Evolutionary conservation across 2,329 filamentous ascomycete species (phyloP), one percentile per base, ranked within the genome.

Genomic region (Chaetomiaceae sp.): DNA sequence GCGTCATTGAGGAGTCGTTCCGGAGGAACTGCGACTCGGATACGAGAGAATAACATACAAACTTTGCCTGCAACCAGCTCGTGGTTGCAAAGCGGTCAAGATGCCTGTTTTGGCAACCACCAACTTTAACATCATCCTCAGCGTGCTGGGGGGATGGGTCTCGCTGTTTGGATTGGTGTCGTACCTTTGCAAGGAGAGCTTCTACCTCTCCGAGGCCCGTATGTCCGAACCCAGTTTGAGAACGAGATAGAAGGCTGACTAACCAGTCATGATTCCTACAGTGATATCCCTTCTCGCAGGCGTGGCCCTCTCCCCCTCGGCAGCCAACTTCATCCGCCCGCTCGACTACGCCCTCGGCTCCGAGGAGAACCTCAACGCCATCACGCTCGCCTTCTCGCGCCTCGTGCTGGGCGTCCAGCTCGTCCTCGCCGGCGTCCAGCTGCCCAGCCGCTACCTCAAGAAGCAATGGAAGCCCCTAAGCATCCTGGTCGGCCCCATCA

Each of bases 131-230:
- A 87, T 94, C 59, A 81, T 91, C 51, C 84, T 89, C 66, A 85
- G 88, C 49, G 81, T 89, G 7, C 71, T 95, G 12, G 91, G 91
- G 14, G 91, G 89, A 1, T 96, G 95, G 72, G 84, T 96, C 57
- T 90, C 89, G 0, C 62, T 95, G n/a, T 96, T 95, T 65, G 91
- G 90, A 3, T 74, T 96, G 39, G 89, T 96, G 0, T 96, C 90
- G 1, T 95, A 91, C 66, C 79, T 96, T 17, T 79, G 89, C 66
- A 96, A 96, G 67, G 91, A 96, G 72, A 87, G 84, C 54, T 92
- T 89, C 66, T 96, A 96, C 68, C 79, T 96, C 1, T 95, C 90
- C 1, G 91, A 96, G 79, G 89, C 91, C 49, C 75, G 89, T 92
- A 75, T 68, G 87, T 82, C 14, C 19, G 7, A 12, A 31, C n/a